These are phyloP conservation scores for Zygoascus meyerae DNA, from an alignment of 1,139 yeast species.

Conservation along the genomic window DNA sequence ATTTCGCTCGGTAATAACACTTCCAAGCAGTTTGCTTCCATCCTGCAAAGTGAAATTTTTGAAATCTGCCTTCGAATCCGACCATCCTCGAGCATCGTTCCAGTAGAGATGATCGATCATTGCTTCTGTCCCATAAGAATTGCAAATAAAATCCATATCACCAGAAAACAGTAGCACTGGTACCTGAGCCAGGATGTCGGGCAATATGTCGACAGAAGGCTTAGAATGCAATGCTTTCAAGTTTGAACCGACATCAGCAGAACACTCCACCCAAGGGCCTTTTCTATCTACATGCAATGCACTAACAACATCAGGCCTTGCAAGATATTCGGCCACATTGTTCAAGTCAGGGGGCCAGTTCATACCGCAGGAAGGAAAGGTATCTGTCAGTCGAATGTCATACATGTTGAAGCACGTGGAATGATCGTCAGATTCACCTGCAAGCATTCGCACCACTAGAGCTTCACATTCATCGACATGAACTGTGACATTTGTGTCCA, in stretches of 20 bases:
- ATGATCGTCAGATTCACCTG: constrained; percentile 10
- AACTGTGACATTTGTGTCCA: constrained; percentile 28
- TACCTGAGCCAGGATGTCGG: constrained; percentile 49
- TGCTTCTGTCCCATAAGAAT: constrained; percentile 66
- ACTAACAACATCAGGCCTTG: constrained; percentile 47
- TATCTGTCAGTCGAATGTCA: constrained; percentile 64
- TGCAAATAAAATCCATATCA: constrained; percentile 84
- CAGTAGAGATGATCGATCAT: constrained; percentile 58
- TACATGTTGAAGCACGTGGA: constrained; percentile 69
- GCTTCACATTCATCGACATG: constrained; percentile 30
- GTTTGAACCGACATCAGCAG: constrained; percentile 46
- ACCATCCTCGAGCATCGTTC: constrained; percentile 56
- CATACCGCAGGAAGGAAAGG: constrained; percentile 83
- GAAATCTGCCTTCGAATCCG: constrained; percentile 12
- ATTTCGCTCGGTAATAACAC: constrained; percentile 48
- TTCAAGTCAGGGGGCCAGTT: constrained; percentile 85
- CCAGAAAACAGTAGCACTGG: constrained; percentile 80
- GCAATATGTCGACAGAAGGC: constrained; percentile 63
- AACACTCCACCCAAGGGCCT: constrained; percentile 73
- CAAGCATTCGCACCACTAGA: constrained; percentile 22
- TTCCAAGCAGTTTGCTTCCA: constrained; percentile 29
- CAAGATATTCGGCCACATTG: constrained; percentile 55
- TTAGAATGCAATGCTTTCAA: constrained; percentile 49
- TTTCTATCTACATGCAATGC: constrained; percentile 41
- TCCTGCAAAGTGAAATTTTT: constrained; percentile 23